phyloP scores from a whole-genome alignment of 2,329 filamentous ascomycete species.

The Ophiostoma tasmaniense region DNA sequence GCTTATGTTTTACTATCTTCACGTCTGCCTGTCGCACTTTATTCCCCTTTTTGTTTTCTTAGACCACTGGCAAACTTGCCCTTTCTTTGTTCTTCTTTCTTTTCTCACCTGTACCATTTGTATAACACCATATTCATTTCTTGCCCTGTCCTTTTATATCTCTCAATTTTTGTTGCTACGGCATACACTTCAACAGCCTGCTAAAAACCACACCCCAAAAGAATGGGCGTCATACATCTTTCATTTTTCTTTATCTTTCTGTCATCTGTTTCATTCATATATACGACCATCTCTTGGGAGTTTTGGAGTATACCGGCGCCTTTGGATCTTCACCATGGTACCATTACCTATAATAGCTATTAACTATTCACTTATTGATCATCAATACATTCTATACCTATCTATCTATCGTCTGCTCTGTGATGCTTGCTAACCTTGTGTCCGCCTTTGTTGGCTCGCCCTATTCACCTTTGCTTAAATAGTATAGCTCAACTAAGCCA shows the following conservation, averaged over 20 bases:
- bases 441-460: background rate
- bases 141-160: background rate
- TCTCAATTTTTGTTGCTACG: background rate
- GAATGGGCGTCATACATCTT: background rate
- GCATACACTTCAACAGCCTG: background rate
- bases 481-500: too few species aligned
- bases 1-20: background rate
- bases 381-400: background rate
- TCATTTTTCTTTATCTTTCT: background rate
- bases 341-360: background rate
- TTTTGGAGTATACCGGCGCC: slow-evolving; percentile 2
- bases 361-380: background rate
- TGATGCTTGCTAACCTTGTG: background rate
- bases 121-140: background rate
- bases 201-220: background rate
- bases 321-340: slow-evolving; percentile 3
- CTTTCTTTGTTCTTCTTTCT: background rate
- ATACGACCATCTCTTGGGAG: background rate
- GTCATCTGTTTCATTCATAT: background rate
- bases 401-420: background rate
- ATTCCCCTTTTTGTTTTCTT: background rate
- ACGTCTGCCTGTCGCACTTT: background rate
- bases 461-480: too few species aligned
- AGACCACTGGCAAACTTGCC: background rate
- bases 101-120: background rate